Percentiles rank a stretch among this genome's conserved stretches.
Evolutionary conservation across 164 flowering plant species (phyloP).

Genomic region (Pachysandra terminalis): DNA sequence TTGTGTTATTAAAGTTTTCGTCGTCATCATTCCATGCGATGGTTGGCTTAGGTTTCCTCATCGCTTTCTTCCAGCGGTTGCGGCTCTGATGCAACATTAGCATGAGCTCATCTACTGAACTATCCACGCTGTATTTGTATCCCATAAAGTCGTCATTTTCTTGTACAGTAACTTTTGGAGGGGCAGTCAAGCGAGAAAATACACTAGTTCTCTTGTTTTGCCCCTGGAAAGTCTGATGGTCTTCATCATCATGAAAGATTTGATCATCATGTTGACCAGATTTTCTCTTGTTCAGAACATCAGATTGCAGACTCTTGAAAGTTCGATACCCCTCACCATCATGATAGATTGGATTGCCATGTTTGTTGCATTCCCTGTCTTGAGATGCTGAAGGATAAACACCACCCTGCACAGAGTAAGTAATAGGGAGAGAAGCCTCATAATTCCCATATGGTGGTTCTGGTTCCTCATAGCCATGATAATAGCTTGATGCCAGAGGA

Average conservation of each 20-base stretch:
- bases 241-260: not conserved
- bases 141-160: slow-evolving; percentile 5
- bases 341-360: not conserved
- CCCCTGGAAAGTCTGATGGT: not conserved
- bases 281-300: too few relatives aligned
- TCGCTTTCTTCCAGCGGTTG: slow-evolving; percentile 11
- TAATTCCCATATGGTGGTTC: not conserved
- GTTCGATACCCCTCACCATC: not conserved
- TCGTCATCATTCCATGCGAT: not conserved
- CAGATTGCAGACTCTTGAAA: too few relatives aligned
- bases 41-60: slow-evolving; percentile 1
- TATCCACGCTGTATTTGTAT: slow-evolving; percentile 1
- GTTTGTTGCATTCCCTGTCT: too few relatives aligned
- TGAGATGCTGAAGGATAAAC: slow-evolving; percentile 3
- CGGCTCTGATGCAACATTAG: slow-evolving; percentile 17
- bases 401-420: not conserved
- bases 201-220: slow-evolving; percentile 34
- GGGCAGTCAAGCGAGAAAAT: slow-evolving; percentile 36
- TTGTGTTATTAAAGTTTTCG: not conserved
- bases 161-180: not conserved
- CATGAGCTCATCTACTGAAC: slow-evolving; percentile 39
- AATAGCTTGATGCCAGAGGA: not conserved
- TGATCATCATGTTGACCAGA: too few relatives aligned
- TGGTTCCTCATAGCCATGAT: not conserved
- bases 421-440: slow-evolving; percentile 4